Conservation (phyloP, 2,329 filamentous ascomycete genomes). For the Sphaerulina musiva region DNA sequence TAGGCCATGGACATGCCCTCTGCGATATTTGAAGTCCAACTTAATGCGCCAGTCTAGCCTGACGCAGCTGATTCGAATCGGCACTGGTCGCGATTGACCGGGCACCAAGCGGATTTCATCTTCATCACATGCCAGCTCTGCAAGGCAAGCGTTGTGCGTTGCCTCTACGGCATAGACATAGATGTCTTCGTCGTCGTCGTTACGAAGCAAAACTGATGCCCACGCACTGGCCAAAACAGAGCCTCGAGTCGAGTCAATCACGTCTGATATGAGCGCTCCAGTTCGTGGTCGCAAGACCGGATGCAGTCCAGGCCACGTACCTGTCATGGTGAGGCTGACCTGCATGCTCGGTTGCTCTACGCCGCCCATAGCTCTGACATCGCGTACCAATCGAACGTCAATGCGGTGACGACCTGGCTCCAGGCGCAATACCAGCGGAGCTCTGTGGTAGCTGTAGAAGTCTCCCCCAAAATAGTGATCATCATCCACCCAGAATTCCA, state of each 20-base stretch:
- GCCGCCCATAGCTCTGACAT: conserved; percentile 53
- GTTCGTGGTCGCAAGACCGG: conserved; percentile 15
- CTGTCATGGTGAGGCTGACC: conserved; percentile 35
- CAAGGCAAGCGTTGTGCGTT: conserved; percentile 16
- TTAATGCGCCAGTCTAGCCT: conserved; percentile 9
- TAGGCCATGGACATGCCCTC: conserved; percentile 7
- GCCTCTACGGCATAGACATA: conserved; percentile 16
- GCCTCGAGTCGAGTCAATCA: conserved; percentile 35
- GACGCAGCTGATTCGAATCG: conserved; percentile 34
- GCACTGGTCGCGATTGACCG: conserved; percentile 40
- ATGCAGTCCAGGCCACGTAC: conserved; percentile 27
- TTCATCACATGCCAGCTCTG: conserved; percentile 10
- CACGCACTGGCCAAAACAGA: conserved; percentile 43
- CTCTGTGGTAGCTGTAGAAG: conserved; percentile 47
- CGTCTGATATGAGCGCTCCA: conserved; percentile 45
- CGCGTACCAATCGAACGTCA: conserved; percentile 49
- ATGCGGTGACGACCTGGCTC: conserved; percentile 46
- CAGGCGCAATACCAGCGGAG: conserved; percentile 47
- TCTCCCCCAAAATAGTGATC: conserved; percentile 52
- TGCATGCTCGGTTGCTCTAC: conserved; percentile 43
- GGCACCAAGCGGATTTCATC: conserved; percentile 25
- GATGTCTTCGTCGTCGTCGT: conserved; percentile 31
- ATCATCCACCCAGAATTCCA: conserved; percentile 51
- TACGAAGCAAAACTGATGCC: conserved; percentile 47
- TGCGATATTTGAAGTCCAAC: conserved; percentile 17